Conservation (phyloP, 2,329 filamentous ascomycete genomes). For the Ustulina deusta region DNA sequence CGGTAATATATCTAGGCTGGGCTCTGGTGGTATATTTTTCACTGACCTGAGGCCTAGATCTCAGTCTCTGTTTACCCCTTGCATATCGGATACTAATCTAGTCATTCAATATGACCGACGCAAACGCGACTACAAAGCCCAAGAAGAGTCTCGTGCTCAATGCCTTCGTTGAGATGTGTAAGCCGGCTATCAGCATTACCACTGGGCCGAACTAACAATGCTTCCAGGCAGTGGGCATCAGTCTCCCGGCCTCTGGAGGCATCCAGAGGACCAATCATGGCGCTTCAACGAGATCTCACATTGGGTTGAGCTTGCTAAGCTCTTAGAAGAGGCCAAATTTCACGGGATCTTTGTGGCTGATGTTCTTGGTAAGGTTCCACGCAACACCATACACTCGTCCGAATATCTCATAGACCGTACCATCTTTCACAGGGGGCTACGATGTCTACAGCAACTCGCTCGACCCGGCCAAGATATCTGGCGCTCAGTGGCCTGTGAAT, state of each 20-base stretch:
- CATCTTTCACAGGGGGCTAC: constrained; percentile 64
- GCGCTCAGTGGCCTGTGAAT: constrained; percentile 78
- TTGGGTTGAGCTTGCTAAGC: constrained; percentile 73
- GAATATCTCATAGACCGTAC: constrained; percentile 20
- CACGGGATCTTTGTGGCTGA: constrained; percentile 76
- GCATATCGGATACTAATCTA: constrained; percentile 13
- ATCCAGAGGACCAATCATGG: constrained; percentile 69
- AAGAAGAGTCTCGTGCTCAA: constrained; percentile 62
- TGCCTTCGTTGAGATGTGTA: constrained; percentile 64
- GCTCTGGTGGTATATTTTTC: constrained; percentile 22
- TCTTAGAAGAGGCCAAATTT: constrained; percentile 71
- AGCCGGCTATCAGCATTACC: constrained; percentile 32
- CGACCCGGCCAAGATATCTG: constrained; percentile 70
- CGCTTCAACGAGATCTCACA: constrained; percentile 70
- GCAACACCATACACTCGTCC: constrained; percentile 14
- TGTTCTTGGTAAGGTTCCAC: constrained; percentile 59
- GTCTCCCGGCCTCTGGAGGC: constrained; percentile 58
- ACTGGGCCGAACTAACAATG: constrained; percentile 22
- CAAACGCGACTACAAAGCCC: constrained; percentile 17
- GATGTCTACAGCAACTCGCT: constrained; percentile 75
- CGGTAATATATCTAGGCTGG: constrained; percentile 16
- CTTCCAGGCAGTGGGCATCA: constrained; percentile 58
- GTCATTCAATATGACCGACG: constrained; percentile 25
- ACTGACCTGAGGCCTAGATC: constrained; percentile 8
- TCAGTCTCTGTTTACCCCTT: constrained; percentile 13